phyloP scores from a whole-genome alignment of 805 yeast species.

The Suhomyces canberraensis region DNA sequence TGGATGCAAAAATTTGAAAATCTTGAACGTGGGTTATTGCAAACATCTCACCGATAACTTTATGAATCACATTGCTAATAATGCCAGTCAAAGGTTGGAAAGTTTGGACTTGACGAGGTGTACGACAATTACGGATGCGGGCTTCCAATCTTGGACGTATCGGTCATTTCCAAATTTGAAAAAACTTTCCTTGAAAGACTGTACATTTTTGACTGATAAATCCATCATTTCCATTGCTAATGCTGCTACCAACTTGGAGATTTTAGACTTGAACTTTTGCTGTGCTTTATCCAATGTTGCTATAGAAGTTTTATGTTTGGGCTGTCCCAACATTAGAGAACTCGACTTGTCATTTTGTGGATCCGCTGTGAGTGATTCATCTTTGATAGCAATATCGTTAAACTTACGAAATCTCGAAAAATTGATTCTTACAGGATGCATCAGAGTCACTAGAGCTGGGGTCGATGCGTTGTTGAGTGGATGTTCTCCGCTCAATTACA shows the following conservation, averaged over 20 bases:
- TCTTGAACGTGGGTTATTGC: conserved; percentile 66
- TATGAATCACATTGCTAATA: conserved; percentile 58
- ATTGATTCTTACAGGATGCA: conserved; percentile 63
- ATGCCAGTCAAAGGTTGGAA: conserved; percentile 55
- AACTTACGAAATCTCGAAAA: conserved; percentile 48
- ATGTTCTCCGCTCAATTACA: conserved; percentile 45
- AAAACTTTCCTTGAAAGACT: conserved; percentile 59
- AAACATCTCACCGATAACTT: conserved; percentile 68
- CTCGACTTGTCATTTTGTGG: conserved; percentile 74
- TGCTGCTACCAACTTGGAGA: conserved; percentile 55
- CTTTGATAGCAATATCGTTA: conserved; percentile 57
- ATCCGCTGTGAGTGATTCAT: conserved; percentile 72
- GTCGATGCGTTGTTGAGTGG: conserved; percentile 64
- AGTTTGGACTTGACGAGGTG: conserved; percentile 67
- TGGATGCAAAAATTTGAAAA: conserved; percentile 60
- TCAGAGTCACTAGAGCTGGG: conserved; percentile 74
- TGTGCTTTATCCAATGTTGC: conserved; percentile 71
- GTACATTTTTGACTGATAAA: conserved; percentile 68
- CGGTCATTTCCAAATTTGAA: conserved; percentile 52
- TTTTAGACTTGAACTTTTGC: conserved; percentile 66
- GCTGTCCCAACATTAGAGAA: conserved; percentile 53
- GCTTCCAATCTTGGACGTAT: conserved; percentile 64
- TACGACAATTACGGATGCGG: conserved; percentile 73
- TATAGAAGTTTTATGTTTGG: conserved; percentile 60
- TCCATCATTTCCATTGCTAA: conserved; percentile 60